These are phyloP conservation scores for Dactylorhiza incarnata DNA, from an alignment of 106 monocot species.

Conservation along the genomic window DNA sequence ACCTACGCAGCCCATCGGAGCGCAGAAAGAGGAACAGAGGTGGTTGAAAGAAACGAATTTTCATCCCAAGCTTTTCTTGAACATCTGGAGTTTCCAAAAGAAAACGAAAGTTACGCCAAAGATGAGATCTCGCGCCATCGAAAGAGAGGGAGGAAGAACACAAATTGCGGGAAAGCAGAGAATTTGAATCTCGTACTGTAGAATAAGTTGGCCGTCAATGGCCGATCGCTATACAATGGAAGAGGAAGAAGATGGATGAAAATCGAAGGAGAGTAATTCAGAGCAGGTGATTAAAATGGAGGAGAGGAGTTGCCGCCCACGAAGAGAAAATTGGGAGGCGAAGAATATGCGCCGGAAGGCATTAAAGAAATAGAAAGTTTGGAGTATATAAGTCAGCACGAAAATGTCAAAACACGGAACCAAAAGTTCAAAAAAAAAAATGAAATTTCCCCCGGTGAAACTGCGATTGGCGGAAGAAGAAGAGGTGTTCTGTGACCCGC, in stretches of 20 bases:
- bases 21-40: background rate
- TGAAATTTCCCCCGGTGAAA: background rate
- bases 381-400: background rate
- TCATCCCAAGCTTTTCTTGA: background rate
- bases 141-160: background rate
- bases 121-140: background rate
- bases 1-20: slow-evolving; percentile 66
- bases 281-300: background rate
- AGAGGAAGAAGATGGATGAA: background rate
- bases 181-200: background rate
- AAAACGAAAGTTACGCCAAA: background rate
- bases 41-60: background rate
- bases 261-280: background rate
- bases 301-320: background rate
- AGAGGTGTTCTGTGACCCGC: background rate
- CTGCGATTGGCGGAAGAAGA: background rate
- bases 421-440: background rate
- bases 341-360: background rate
- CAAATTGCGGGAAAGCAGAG: background rate
- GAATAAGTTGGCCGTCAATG: too few species aligned
- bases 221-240: background rate
- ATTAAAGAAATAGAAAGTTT: background rate
- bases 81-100: background rate
- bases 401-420: background rate
- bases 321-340: background rate